phyloP scores from a whole-genome alignment of 1,139 yeast species.

The Magnusiomyces paraingens region DNA sequence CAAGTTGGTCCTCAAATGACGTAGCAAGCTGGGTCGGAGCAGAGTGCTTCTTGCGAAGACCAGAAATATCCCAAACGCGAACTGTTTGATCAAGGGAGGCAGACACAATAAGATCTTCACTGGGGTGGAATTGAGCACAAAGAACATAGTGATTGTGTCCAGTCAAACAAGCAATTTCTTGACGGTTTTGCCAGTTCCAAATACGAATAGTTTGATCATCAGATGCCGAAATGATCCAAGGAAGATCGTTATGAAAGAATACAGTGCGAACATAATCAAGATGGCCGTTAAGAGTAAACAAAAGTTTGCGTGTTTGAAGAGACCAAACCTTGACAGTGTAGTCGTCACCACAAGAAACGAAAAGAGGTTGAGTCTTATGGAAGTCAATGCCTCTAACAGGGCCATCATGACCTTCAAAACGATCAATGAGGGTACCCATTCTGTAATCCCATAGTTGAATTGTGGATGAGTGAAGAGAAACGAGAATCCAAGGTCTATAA shows the following conservation, averaged over 20 bases:
- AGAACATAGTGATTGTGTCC: constrained; percentile 98
- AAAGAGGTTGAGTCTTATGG: constrained; percentile 96
- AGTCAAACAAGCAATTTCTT: constrained; percentile 92
- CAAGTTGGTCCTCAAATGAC: constrained; percentile 73
- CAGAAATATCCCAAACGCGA: constrained; percentile 97
- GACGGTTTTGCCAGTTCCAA: constrained; percentile 99
- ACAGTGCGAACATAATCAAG: constrained; percentile 94
- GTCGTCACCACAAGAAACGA: constrained; percentile 97
- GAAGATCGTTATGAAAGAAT: constrained; percentile 90
- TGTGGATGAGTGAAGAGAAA: constrained; percentile 88
- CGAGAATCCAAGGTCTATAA: constrained; percentile 87
- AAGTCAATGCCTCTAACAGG: constrained; percentile 94
- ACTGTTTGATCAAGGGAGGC: constrained; percentile 98
- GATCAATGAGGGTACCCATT: constrained; percentile 95
- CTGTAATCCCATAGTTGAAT: constrained; percentile 99
- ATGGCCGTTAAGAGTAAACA: constrained; percentile 85
- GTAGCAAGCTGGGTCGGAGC: constrained; percentile 49
- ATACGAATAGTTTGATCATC: constrained; percentile 98
- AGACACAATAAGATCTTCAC: constrained; percentile 88
- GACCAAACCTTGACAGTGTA: constrained; percentile 96
- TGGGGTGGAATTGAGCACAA: constrained; percentile 97
- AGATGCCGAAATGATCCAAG: constrained; percentile 94
- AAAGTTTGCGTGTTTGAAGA: constrained; percentile 79
- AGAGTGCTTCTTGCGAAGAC: constrained; percentile 90
- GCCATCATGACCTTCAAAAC: constrained; percentile 97